Percentiles rank a stretch among this genome's conserved stretches.
phyloP scores from a whole-genome alignment of 2,329 filamentous ascomycete genomes.

The Penicillium paneum region DNA sequence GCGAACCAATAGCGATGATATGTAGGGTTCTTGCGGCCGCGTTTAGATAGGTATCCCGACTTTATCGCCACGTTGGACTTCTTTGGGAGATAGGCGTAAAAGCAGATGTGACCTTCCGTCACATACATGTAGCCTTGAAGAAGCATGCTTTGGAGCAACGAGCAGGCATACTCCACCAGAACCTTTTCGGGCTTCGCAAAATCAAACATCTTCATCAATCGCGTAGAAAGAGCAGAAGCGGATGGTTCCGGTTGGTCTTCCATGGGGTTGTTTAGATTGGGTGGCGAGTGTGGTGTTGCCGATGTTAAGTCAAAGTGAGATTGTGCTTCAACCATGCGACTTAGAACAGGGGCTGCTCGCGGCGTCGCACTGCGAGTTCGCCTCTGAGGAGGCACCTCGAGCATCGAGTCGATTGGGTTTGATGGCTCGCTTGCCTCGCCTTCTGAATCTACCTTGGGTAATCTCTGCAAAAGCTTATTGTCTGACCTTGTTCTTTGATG shows the following conservation, averaged over 20 bases:
- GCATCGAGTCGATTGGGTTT: constrained; percentile 17
- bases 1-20: constrained; percentile 93
- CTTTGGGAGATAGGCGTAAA: constrained; percentile 95
- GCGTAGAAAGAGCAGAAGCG: constrained; percentile 62
- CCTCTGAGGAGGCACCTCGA: constrained; percentile 19
- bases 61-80: constrained; percentile 77
- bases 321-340: constrained; percentile 70
- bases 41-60: constrained; percentile 84
- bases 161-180: constrained; percentile 88
- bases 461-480: constrained; percentile 56
- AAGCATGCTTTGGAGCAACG: constrained; percentile 84
- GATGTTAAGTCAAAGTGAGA: constrained; percentile 52
- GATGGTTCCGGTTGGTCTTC: constrained; percentile 44
- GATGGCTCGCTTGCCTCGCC: constrained; percentile 26
- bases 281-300: constrained; percentile 19
- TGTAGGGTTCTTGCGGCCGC: constrained; percentile 79
- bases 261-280: constrained; percentile 46
- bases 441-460: constrained; percentile 55
- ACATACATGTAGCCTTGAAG: constrained; percentile 96
- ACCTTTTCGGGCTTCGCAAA: constrained; percentile 81
- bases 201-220: constrained; percentile 79
- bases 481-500: constrained; percentile 63
- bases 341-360: constrained; percentile 68
- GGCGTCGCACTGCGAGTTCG: constrained; percentile 39
- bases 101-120: constrained; percentile 87